These are phyloP conservation scores for Citrus mangshanensis DNA, from an alignment of 345 rosid species.

Conservation along the genomic window DNA sequence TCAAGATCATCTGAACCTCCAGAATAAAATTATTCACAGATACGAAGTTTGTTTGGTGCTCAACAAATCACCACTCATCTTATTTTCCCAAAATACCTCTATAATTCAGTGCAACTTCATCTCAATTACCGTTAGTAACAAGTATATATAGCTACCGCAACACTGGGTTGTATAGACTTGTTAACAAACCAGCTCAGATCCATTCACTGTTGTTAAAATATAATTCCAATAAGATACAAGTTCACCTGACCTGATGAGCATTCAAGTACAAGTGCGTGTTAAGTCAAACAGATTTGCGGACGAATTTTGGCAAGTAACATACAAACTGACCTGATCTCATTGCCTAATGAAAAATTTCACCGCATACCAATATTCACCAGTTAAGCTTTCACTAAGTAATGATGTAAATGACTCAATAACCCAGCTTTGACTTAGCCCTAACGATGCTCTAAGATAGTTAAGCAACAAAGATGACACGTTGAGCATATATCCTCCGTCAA, in stretches of 20 bases:
- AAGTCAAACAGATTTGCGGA: background rate
- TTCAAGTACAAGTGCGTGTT: background rate
- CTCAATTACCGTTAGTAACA: background rate
- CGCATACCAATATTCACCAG: background rate
- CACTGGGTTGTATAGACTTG: background rate
- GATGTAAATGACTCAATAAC: background rate
- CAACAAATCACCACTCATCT: background rate
- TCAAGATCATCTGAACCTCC: background rate
- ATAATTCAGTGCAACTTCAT: background rate
- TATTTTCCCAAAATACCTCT: background rate
- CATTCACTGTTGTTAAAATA: background rate
- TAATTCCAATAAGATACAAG: background rate
- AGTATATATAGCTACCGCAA: background rate
- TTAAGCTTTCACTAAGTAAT: background rate
- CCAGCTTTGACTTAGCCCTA: background rate
- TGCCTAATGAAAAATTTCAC: background rate
- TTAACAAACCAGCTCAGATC: background rate
- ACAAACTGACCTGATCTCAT: background rate
- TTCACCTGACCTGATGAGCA: background rate
- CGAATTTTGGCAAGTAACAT: background rate
- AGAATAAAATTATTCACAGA: background rate
- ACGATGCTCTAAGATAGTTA: background rate
- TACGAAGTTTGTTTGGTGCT: background rate
- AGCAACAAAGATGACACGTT: background rate
- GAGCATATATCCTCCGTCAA: background rate